Percentiles rank a stretch among this genome's conserved stretches.
Evolutionary conservation across 2,329 filamentous ascomycete species (phyloP).

Genomic region (Fusarium anthophilum): DNA sequence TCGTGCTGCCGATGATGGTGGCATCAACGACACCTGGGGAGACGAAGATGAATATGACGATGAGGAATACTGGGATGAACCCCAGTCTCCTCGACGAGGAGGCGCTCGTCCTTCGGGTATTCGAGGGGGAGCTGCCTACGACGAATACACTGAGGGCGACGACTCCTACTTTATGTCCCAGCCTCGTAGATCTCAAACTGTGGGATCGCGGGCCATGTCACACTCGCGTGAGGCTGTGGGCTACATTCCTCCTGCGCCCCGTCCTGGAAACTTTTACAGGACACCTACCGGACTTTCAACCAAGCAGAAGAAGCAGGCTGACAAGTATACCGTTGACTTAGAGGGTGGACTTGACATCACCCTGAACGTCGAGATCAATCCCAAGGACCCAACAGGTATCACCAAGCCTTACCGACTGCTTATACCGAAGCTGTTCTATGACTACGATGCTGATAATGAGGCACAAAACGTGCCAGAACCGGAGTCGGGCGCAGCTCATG

Average conservation of each 20-base stretch:
- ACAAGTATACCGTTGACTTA: conserved; percentile 73
- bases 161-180: conserved; percentile 65
- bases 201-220: conserved; percentile 44
- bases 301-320: conserved; percentile 66
- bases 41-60: conserved; percentile 50
- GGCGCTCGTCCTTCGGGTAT: conserved; percentile 46
- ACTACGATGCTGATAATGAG: conserved; percentile 57
- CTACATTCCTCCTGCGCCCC: conserved; percentile 35
- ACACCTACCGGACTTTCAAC: conserved; percentile 74
- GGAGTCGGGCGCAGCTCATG: conserved; percentile 19
- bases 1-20: conserved; percentile 57
- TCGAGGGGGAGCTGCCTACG: conserved; percentile 53
- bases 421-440: conserved; percentile 78
- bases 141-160: conserved; percentile 65
- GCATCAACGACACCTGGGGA: conserved; percentile 65
- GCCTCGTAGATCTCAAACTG: conserved; percentile 45
- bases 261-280: conserved; percentile 66
- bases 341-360: conserved; percentile 87
- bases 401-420: conserved; percentile 89
- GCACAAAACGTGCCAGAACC: conserved; percentile 49
- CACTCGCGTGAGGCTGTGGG: conserved; percentile 40
- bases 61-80: conserved; percentile 38
- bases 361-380: conserved; percentile 88
- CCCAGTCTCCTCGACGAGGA: conserved; percentile 27
- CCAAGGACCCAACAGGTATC: conserved; percentile 85